Evolutionary conservation across 208 protist genomes (phyloP).

Genomic region (Acanthamoeba triangularis): DNA sequence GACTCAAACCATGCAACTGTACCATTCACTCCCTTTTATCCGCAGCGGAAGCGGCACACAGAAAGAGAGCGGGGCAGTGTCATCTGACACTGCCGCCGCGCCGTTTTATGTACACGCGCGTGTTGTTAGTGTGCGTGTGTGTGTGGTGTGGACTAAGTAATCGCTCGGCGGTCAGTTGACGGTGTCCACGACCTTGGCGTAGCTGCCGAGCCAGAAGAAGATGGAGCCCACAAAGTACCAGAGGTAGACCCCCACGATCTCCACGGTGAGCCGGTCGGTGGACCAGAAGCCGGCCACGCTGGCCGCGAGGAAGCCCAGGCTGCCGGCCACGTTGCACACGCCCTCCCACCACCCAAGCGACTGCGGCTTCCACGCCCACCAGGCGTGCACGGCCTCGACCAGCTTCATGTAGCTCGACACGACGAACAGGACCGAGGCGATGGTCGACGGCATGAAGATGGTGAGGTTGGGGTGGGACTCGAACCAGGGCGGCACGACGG

Average conservation of each 20-base stretch:
- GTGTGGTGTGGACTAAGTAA: not conserved
- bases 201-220: constrained; percentile 34
- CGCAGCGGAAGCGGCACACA: too few relatives aligned
- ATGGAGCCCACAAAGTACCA: constrained; percentile 1
- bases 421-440: not conserved
- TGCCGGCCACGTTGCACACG: not conserved
- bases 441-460: not conserved
- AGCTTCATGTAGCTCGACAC: not conserved
- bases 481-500: not conserved
- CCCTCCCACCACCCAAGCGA: constrained; percentile 9
- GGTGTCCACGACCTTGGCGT: not conserved
- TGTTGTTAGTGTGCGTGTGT: too few relatives aligned
- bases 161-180: not conserved
- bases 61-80: too few relatives aligned
- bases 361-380: constrained; percentile 17
- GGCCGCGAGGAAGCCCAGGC: not conserved
- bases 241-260: not conserved
- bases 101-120: too few relatives aligned
- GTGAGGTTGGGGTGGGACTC: not conserved
- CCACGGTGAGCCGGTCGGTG: not conserved
- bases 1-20: too few relatives aligned
- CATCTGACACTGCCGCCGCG: too few relatives aligned
- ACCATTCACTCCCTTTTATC: too few relatives aligned
- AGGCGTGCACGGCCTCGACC: not conserved
- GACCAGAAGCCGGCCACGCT: not conserved